Conservation (phyloP, 176 grass and related monocot genomes). For the Aegilops tauschii region DNA sequence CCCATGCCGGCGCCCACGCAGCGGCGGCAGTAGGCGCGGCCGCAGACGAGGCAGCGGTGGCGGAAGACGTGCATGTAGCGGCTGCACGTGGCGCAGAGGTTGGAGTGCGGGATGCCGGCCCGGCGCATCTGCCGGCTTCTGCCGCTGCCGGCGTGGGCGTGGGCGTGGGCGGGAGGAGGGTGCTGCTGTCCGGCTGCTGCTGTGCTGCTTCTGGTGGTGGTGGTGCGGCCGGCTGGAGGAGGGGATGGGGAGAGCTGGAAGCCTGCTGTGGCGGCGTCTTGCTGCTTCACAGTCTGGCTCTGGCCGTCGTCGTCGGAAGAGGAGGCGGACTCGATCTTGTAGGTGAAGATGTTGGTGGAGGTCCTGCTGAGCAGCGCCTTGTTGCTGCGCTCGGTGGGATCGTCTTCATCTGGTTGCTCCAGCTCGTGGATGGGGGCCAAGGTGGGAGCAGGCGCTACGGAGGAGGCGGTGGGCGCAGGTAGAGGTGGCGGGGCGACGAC, state of each 20-base stretch:
- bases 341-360: conserved; percentile 58
- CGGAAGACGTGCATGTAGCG: conserved; percentile 53
- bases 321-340: background rate
- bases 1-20: conserved; percentile 58
- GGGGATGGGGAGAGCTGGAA: background rate
- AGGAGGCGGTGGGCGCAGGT: background rate
- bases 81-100: conserved; percentile 52
- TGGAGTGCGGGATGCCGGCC: conserved; percentile 64
- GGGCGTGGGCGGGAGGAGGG: too few relatives aligned
- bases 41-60: conserved; percentile 66
- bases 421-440: background rate
- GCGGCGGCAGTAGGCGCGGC: conserved; percentile 55
- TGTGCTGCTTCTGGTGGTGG: background rate
- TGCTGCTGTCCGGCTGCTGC: background rate
- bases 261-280: background rate
- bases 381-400: background rate
- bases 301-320: background rate
- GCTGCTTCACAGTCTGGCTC: too few relatives aligned
- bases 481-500: background rate
- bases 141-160: background rate
- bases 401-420: background rate
- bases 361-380: conserved; percentile 11
- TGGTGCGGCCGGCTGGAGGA: background rate
- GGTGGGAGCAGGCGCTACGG: background rate
- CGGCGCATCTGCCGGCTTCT: background rate